Base-by-base conservation (phyloP, 768 basidiomycete genomes). In the Lactifluus volemus region DNA sequence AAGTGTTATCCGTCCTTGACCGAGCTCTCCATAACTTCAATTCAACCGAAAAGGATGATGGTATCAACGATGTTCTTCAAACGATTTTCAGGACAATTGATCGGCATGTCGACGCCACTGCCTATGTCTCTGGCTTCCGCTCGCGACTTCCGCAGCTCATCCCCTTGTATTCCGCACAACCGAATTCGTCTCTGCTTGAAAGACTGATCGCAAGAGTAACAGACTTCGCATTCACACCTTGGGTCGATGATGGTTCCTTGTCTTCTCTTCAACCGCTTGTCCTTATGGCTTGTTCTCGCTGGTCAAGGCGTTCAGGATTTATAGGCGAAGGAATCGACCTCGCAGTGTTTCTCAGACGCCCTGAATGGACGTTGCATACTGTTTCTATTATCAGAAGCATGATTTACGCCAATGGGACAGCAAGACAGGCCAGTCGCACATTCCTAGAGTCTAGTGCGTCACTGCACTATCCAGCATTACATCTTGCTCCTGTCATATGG, bases 1-100 rank as follows among this genome's bases (percentile, higher is more conserved):
- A 77, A 15, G 68, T 84, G 3, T 71, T 82, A 4, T 63, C 69
- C 5, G 71, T 81, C 6, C 67, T 89, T 11, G 79, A 82, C 64
- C 59, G 71, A 7, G 55, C 49, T 25, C 54, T 59, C 44, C 12
- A 42, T 1, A 42, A 60, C 45, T 44, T 49, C 30, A 19, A 5
- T 15, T 32, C 39, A 39, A 30, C n/a, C 8, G 41, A 29, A 19
- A 51, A 49, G 14, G 56, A 36, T 7, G 53, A 51, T n/a, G 39
- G 19, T 25, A 41, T 41, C 36, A 19, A 47, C 5, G 34, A 58
- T 12, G 42, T 66, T 25, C 44, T 64, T 7, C 49, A 56, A 19
- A 51, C 55, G 19, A 38, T 47, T 11, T 49, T 66, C 5, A 38
- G 19, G n/a, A 56, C 56, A 6, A 42, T 66, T 9, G 66, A 65